phyloP scores from a whole-genome alignment of 768 basidiomycete genomes.

The Amanita jacksonii region DNA sequence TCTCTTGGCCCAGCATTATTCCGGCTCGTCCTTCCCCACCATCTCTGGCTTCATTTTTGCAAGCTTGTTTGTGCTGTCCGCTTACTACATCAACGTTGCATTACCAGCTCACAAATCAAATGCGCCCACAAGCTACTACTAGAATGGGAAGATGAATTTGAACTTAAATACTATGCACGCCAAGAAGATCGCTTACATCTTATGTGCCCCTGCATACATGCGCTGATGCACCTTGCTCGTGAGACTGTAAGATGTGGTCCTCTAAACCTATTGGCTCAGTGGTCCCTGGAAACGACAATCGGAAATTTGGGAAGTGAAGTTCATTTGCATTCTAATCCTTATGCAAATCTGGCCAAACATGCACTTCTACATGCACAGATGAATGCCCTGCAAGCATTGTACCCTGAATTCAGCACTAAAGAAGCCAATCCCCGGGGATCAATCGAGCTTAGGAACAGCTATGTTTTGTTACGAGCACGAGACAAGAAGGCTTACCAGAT shows the following conservation, averaged over 20 bases:
- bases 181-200: conserved; percentile 22
- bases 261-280: conserved; percentile 17
- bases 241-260: conserved; percentile 17
- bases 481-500: not conserved
- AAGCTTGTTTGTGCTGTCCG: conserved; percentile 16
- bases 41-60: conserved; percentile 18
- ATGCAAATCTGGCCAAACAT: conserved; percentile 18
- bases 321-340: conserved; percentile 15
- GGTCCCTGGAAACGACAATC: conserved; percentile 21
- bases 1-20: conserved; percentile 20
- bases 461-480: conserved; percentile 8
- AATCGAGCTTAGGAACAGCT: conserved; percentile 11
- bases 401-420: conserved; percentile 10
- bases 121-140: conserved; percentile 12
- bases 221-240: conserved; percentile 16
- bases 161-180: conserved; percentile 21
- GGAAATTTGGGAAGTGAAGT: conserved; percentile 15
- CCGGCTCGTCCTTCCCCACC: conserved; percentile 11
- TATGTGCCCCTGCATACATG: conserved; percentile 20
- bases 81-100: conserved; percentile 14
- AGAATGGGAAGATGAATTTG: conserved; percentile 20
- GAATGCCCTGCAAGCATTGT: conserved; percentile 10
- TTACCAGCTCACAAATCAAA: conserved; percentile 12
- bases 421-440: conserved; percentile 2
- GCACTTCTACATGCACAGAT: conserved; percentile 14